These are phyloP conservation scores for Tetragonia tetragonoides DNA, from an alignment of 148 eudicot genomes.

Conservation along the genomic window DNA sequence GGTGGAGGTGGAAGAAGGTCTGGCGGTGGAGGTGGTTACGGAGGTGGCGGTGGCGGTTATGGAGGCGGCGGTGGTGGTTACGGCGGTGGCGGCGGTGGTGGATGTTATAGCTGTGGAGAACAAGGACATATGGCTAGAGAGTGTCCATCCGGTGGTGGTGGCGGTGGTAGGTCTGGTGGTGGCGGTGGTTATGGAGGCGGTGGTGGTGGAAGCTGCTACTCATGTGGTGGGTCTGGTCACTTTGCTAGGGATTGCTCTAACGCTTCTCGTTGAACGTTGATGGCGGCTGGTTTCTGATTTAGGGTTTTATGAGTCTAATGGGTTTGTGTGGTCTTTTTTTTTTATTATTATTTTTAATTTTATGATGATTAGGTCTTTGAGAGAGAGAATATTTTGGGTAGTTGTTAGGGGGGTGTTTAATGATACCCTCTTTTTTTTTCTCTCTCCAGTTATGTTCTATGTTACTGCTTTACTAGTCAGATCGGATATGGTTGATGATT, in stretches of 20 bases:
- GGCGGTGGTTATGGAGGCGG: conserved; percentile 33
- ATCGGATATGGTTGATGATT: no score
- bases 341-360: neutral
- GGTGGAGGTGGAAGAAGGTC: conserved; percentile 30
- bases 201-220: conserved; percentile 38
- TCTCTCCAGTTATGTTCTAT: no score
- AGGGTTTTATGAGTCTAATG: neutral
- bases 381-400: no score
- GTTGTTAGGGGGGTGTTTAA: no score
- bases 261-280: neutral
- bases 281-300: neutral
- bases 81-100: conserved; percentile 27
- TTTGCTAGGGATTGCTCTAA: conserved; percentile 45
- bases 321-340: neutral
- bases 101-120: conserved; percentile 44
- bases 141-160: conserved; percentile 37
- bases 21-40: conserved; percentile 28
- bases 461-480: no score
- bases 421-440: no score
- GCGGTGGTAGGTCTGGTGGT: conserved; percentile 32
- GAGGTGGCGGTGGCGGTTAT: conserved; percentile 24
- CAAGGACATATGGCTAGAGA: conserved; percentile 45
- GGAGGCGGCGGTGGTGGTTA: conserved; percentile 20
- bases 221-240: conserved; percentile 48
- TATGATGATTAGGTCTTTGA: no score